Conservation (phyloP, 305 asterid species). For the Fraxinus xanthoxyloides region DNA sequence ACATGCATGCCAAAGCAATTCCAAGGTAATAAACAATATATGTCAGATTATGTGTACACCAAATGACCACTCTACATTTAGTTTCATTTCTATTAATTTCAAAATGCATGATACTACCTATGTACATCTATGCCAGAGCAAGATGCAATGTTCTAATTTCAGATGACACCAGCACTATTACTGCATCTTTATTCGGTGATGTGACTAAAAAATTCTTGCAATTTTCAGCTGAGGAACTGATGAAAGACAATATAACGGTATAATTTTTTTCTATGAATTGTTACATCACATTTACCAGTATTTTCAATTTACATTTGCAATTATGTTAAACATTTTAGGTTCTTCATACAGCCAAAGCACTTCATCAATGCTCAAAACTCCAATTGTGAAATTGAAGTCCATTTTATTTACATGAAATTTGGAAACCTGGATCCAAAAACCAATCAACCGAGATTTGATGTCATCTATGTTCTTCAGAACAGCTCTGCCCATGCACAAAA, state of each 20-base stretch:
- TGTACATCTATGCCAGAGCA: background rate
- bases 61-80: background rate
- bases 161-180: background rate
- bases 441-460: background rate
- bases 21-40: background rate
- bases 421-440: background rate
- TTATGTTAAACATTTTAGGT: no score
- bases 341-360: no score
- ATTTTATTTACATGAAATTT: no score
- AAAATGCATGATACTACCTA: background rate
- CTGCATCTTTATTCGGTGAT: background rate
- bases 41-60: background rate
- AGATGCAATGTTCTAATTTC: background rate
- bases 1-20: background rate
- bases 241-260: background rate
- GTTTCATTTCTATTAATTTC: no score
- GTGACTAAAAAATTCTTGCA: background rate
- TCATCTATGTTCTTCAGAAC: no score
- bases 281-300: background rate
- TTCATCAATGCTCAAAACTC: no score
- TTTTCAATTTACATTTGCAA: no score
- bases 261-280: no score
- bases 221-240: background rate
- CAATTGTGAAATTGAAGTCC: background rate
- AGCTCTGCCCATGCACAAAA: no score